These are phyloP conservation scores for sweet orange (Citrus sinensis) DNA, from an alignment of 345 rosid genomes.

Conservation along the genomic window DNA sequence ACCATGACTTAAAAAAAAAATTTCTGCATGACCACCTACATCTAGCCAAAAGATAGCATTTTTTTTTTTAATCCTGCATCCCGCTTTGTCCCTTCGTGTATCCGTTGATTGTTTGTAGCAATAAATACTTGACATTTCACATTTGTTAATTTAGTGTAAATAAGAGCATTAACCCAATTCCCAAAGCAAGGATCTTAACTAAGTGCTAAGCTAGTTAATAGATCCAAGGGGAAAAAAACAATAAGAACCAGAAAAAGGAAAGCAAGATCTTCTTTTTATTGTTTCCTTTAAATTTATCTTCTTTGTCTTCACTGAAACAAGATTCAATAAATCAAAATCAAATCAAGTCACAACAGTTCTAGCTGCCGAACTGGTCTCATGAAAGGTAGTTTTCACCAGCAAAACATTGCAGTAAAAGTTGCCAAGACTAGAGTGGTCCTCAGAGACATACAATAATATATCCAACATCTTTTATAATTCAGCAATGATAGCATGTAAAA, in stretches of 20 bases:
- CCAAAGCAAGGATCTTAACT: neutral
- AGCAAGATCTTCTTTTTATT: neutral
- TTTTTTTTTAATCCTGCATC: too few relatives aligned
- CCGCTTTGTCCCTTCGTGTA: neutral
- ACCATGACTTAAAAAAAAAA: too few relatives aligned
- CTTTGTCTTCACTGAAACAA: neutral
- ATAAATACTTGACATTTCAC: neutral
- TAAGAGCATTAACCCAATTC: neutral
- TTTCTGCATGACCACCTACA: too few relatives aligned
- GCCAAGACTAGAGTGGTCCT: conserved; percentile 28
- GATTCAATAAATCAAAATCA: conserved; percentile 16
- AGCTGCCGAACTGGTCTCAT: conserved; percentile 19
- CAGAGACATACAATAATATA: neutral
- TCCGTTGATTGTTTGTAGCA: neutral
- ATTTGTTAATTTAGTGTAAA: too few relatives aligned
- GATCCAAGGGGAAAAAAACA: neutral
- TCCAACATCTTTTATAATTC: conserved; percentile 14
- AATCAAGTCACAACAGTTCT: conserved; percentile 28
- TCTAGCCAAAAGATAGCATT: too few relatives aligned
- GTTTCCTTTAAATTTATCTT: conserved; percentile 2
- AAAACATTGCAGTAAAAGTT: neutral
- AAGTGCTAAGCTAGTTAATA: neutral
- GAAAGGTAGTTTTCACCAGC: conserved; percentile 26
- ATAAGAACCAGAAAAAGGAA: neutral
- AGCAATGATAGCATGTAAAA: conserved; percentile 27